Evolutionary conservation across 768 basidiomycete species (phyloP).

Genomic region (Pulveroboletus sp.): DNA sequence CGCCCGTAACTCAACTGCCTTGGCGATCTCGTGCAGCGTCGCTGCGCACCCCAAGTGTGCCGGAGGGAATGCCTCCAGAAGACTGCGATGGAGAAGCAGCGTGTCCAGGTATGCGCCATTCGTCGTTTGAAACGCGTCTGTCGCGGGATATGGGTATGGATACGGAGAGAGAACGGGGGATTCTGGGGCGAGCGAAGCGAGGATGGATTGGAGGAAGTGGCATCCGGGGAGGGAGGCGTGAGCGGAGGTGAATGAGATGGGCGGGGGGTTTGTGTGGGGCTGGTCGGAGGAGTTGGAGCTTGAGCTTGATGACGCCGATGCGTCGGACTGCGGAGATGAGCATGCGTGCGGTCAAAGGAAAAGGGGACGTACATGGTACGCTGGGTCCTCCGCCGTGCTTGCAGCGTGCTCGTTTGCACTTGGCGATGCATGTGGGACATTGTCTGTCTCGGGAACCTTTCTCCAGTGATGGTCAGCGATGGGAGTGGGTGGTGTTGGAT

Average conservation of each 20-base stretch:
- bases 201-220: slow-evolving; percentile 60
- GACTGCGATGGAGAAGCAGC: slow-evolving; percentile 76
- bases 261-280: slow-evolving; percentile 10
- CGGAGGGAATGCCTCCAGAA: slow-evolving; percentile 57
- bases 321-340: slow-evolving; percentile 39
- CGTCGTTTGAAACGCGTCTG: slow-evolving; percentile 46
- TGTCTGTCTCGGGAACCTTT: slow-evolving; percentile 29
- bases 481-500: neutral
- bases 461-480: slow-evolving; percentile 29
- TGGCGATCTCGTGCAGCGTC: slow-evolving; percentile 65
- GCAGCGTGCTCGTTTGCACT: slow-evolving; percentile 39
- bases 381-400: slow-evolving; percentile 45
- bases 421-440: slow-evolving; percentile 31
- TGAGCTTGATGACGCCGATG: slow-evolving; percentile 44
- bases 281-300: slow-evolving; percentile 36
- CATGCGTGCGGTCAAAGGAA: neutral
- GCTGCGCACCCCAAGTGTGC: slow-evolving; percentile 64
- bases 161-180: slow-evolving; percentile 33
- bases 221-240: slow-evolving; percentile 44
- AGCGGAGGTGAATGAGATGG: slow-evolving; percentile 15
- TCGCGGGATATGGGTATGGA: slow-evolving; percentile 31
- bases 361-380: slow-evolving; percentile 36
- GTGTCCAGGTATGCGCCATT: slow-evolving; percentile 76
- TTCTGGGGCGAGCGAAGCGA: slow-evolving; percentile 49
- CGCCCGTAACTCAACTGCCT: slow-evolving; percentile 55